These are phyloP conservation scores for Acephala macrosclerotiorum DNA, from an alignment of 2,329 filamentous ascomycete genomes.

Conservation along the genomic window DNA sequence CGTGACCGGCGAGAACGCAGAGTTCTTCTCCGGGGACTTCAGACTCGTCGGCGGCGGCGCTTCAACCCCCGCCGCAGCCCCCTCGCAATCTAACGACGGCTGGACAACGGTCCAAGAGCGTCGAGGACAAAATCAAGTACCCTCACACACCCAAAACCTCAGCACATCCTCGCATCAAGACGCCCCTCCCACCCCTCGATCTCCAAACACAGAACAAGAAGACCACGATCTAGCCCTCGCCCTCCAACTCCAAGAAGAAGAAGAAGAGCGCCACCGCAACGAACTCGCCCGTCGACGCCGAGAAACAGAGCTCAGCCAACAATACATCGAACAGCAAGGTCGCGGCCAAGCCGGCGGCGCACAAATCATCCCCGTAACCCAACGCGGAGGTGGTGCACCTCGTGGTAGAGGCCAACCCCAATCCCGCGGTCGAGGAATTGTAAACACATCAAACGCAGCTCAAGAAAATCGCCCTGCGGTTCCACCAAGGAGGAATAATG, in stretches of 20 bases:
- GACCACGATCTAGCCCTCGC: constrained; percentile 87
- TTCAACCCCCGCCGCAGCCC: constrained; percentile 20
- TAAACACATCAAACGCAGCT: background rate
- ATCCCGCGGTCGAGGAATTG: constrained; percentile 15
- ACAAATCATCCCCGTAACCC: constrained; percentile 35
- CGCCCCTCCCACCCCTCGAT: constrained; percentile 11
- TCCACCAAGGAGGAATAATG: constrained; percentile 48
- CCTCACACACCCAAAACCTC: constrained; percentile 4
- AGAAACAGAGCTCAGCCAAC: constrained; percentile 74
- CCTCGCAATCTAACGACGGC: constrained; percentile 20
- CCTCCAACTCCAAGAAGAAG: constrained; percentile 92
- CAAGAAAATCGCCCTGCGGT: constrained; percentile 51
- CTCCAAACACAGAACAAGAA: constrained; percentile 67
- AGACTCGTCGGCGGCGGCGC: constrained; percentile 73
- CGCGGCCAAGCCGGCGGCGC: constrained; percentile 42
- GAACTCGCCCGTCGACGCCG: constrained; percentile 67
- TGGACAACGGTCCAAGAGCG: constrained; percentile 35
- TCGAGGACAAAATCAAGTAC: constrained; percentile 23
- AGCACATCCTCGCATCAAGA: constrained; percentile 22
- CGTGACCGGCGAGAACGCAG: constrained; percentile 81
- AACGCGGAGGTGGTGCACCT: constrained; percentile 36
- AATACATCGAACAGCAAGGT: constrained; percentile 73
- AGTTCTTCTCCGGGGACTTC: constrained; percentile 92
- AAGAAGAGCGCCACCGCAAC: constrained; percentile 77
- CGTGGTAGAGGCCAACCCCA: constrained; percentile 18